These are phyloP conservation scores for Cladophialophora carrionii DNA, from an alignment of 2,329 filamentous ascomycete species.

Conservation along the genomic window DNA sequence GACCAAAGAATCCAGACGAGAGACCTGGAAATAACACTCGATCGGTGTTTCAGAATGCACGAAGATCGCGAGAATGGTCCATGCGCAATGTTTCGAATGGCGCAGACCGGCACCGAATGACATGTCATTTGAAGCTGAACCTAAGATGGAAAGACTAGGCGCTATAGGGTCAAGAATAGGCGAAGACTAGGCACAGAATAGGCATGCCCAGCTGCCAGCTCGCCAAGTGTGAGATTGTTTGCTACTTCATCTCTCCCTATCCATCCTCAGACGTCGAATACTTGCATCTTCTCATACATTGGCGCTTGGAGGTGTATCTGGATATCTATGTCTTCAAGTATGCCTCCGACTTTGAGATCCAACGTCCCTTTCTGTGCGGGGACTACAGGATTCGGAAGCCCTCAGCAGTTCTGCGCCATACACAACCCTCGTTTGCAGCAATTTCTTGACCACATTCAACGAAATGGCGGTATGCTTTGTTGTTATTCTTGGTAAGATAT, in stretches of 20 bases:
- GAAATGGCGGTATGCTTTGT: neutral
- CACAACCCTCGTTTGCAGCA: neutral
- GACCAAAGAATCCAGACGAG: neutral
- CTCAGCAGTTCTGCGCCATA: neutral
- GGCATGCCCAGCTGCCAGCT: no score
- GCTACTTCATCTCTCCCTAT: neutral
- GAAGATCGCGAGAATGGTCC: neutral
- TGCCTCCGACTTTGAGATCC: neutral
- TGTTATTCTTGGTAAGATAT: neutral
- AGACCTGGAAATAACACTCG: neutral
- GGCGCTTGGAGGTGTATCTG: no score
- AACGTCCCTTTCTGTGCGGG: neutral
- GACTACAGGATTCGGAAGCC: neutral
- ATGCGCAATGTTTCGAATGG: neutral
- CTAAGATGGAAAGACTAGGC: no score
- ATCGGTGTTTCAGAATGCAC: neutral
- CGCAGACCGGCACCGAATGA: neutral
- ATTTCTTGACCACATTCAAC: neutral
- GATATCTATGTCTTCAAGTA: neutral
- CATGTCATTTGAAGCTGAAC: neutral
- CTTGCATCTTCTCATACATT: neutral
- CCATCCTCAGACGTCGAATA: neutral
- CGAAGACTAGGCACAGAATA: no score
- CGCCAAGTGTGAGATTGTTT: neutral
- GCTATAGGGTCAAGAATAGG: neutral